A percentile compares a stretch with the other conserved stretches of the same genome.
Conservation (phyloP, 2,329 filamentous ascomycete genomes). For the Pseudofabraea citricarpa region DNA sequence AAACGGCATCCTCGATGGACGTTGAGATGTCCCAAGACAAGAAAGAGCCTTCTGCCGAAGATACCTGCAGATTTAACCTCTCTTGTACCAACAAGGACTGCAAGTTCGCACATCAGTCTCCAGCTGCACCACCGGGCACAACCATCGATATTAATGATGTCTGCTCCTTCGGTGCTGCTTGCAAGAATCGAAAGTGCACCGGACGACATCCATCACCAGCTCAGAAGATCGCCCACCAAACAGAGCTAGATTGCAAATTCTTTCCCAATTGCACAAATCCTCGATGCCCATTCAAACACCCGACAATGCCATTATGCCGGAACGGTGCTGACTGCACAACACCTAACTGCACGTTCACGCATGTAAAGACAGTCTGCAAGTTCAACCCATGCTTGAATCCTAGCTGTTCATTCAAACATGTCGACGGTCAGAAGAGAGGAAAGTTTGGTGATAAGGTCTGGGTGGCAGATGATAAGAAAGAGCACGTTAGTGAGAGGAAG, state of each 20-base stretch:
- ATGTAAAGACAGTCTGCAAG: slow-evolving; percentile 78
- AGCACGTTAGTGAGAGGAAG: slow-evolving; percentile 82
- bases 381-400: slow-evolving; percentile 89
- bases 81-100: slow-evolving; percentile 86
- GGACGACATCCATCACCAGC: slow-evolving; percentile 90
- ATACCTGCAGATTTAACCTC: slow-evolving; percentile 84
- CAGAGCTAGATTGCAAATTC: slow-evolving; percentile 84
- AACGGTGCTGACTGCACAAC: slow-evolving; percentile 86
- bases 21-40: slow-evolving; percentile 57
- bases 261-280: slow-evolving; percentile 88
- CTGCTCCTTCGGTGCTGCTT: slow-evolving; percentile 83
- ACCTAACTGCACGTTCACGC: slow-evolving; percentile 82
- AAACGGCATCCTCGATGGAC: slow-evolving; percentile 41
- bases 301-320: slow-evolving; percentile 78
- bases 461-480: slow-evolving; percentile 56
- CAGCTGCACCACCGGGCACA: slow-evolving; percentile 73
- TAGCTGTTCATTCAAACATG: slow-evolving; percentile 84
- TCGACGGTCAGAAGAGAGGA: slow-evolving; percentile 79
- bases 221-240: slow-evolving; percentile 70
- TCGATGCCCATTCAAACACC: slow-evolving; percentile 84
- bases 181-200: slow-evolving; percentile 93
- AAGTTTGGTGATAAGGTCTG: slow-evolving; percentile 87
- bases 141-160: slow-evolving; percentile 74
- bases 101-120: slow-evolving; percentile 90
- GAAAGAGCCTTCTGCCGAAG: slow-evolving; percentile 57